Base-by-base conservation (phyloP, 495 filamentous ascomycete species). In the Lasiosphaeria hispida region DNA sequence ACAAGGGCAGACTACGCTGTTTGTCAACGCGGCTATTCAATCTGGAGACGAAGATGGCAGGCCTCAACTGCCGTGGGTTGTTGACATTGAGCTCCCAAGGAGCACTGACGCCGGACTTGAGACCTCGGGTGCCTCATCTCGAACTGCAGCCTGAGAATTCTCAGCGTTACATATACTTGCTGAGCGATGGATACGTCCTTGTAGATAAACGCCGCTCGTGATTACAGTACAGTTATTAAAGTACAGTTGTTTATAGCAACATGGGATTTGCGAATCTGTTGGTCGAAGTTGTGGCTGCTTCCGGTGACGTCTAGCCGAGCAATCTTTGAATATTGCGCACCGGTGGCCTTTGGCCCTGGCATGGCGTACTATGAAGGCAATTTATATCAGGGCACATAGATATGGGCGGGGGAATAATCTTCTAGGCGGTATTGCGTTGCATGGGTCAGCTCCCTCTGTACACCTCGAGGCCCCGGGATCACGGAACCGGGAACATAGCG, bases 21-120 rank as follows among this genome's bases (percentile, higher is more conserved):
- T 91, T 68, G 80, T 90, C 6, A 92, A 92, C 75, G 89, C 87
- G 3, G 80, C 82, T 55, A 80, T 90, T 17, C 33, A 53, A 18
- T n/a, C 48, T 58, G 11, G 57, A 43, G 13, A 45, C 53, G 10
- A 86, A 85, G 69, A 56, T 63, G 14, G 40, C n/a, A 71, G 54
- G 64, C 13, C 10, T 6, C 80, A 88, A 69, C 79, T 77, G 45
- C 81, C 84, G 1, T 89, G 83, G 84, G 47, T 87, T 9, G 78
- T 90, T 33, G 84, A 88, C 69, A 53, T 89, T 43, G 85, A 88
- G 60, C 64, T 87, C 5, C 59, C 59, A 35, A 53, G 37, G 39
- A 53, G 45, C 45, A 48, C 23, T 48, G 19, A 48, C 45, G 45
- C 45, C 19, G 45, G 45, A 48, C 45, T 48, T 19, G 19, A 48